These are phyloP conservation scores for Parathielavia appendiculata DNA, from an alignment of 495 filamentous ascomycete genomes.

Conservation along the genomic window DNA sequence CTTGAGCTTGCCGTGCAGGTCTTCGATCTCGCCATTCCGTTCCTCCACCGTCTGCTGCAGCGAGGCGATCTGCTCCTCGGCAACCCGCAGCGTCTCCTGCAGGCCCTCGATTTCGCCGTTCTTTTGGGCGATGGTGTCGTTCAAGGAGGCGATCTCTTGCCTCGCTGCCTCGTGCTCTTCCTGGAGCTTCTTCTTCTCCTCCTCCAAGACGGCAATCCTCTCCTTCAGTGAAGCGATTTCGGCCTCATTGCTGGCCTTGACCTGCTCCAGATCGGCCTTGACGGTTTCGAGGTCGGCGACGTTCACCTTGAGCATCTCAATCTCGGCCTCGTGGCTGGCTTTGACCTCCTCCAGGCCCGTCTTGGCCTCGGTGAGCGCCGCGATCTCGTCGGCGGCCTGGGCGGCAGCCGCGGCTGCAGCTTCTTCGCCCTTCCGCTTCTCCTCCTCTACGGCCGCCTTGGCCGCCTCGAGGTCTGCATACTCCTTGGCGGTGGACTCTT, in stretches of 20 bases:
- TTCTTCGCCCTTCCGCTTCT: conserved; percentile 23
- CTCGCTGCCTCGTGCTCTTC: conserved; percentile 26
- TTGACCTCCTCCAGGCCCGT: conserved; percentile 26
- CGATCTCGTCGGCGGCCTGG: conserved; percentile 27
- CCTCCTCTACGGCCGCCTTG: conserved; percentile 26
- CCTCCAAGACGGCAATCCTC: conserved; percentile 20
- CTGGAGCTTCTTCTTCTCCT: conserved; percentile 26
- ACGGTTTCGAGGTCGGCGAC: conserved; percentile 17
- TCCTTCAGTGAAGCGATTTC: conserved; percentile 22
- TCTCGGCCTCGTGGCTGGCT: conserved; percentile 26
- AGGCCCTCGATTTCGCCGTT: conserved; percentile 28
- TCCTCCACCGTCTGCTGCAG: conserved; percentile 32
- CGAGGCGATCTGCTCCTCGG: conserved; percentile 29
- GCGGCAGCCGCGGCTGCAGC: conserved; percentile 30
- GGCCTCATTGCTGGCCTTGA: conserved; percentile 20
- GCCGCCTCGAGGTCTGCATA: conserved; percentile 15
- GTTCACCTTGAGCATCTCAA: conserved; percentile 23
- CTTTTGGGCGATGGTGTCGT: conserved; percentile 22
- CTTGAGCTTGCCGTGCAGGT: conserved; percentile 27
- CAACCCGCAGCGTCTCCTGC: conserved; percentile 25
- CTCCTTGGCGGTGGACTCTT: conserved; percentile 11
- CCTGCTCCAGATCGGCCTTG: conserved; percentile 20
- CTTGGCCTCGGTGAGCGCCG: conserved; percentile 24
- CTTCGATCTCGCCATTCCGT: conserved; percentile 27
- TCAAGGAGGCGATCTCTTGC: conserved; percentile 27